phyloP scores from a whole-genome alignment of 495 filamentous ascomycete species.

The Hypoxylon trugodes region DNA sequence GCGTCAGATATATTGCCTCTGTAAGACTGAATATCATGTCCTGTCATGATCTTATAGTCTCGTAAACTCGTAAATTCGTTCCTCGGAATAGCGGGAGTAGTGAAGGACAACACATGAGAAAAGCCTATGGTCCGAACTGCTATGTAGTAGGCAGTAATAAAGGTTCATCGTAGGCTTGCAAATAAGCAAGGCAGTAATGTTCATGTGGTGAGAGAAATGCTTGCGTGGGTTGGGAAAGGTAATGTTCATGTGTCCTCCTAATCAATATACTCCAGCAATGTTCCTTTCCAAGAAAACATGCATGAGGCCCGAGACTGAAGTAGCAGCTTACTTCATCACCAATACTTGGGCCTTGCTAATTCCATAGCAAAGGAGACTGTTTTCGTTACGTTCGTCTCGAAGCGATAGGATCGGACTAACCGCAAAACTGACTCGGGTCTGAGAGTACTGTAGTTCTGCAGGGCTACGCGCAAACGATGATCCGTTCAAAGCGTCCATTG shows the following conservation, averaged over 20 bases:
- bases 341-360: constrained; percentile 46
- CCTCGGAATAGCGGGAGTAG: no score
- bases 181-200: no score
- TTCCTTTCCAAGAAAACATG: no score
- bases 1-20: not conserved
- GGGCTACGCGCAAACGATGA: constrained; percentile 13
- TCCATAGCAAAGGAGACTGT: constrained; percentile 21
- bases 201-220: no score
- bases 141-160: not conserved
- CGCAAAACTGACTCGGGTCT: constrained; percentile 47
- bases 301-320: not conserved
- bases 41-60: not conserved
- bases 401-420: constrained; percentile 47
- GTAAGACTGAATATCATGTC: not conserved
- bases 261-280: no score
- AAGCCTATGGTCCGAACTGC: constrained; percentile 8
- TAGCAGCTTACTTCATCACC: constrained; percentile 32
- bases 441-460: constrained; percentile 41
- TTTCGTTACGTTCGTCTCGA: constrained; percentile 45
- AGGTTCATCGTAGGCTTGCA: constrained; percentile 3
- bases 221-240: no score
- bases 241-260: no score
- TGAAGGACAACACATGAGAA: constrained; percentile 9
- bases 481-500: constrained; percentile 43
- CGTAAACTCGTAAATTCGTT: no score